Conservation (phyloP, 139 green algal genomes). For the Diplosphaera chodatii region DNA sequence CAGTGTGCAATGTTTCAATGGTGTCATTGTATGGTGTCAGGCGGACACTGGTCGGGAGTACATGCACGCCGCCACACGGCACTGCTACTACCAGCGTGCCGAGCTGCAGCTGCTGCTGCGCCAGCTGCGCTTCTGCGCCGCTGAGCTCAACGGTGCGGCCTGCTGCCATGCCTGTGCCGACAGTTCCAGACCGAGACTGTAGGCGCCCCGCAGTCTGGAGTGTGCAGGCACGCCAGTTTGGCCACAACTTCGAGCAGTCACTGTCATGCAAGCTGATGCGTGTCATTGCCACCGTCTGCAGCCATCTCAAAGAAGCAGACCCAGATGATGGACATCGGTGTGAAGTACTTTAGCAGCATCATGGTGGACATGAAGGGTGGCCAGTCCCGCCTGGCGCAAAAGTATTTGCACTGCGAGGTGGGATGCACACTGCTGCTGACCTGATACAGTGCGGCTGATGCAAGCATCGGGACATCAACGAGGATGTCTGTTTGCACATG, state of each 20-base stretch:
- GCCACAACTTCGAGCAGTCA: too few species aligned
- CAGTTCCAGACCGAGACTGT: too few species aligned
- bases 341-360: constrained; percentile 1
- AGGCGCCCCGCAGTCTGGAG: too few species aligned
- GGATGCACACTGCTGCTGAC: too few species aligned
- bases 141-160: constrained; percentile 12
- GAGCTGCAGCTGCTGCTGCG: constrained; percentile 27
- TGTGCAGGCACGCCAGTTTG: too few species aligned
- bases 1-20: too few species aligned
- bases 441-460: too few species aligned
- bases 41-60: constrained; percentile 10
- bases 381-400: neutral
- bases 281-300: neutral
- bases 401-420: neutral
- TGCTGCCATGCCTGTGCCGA: neutral
- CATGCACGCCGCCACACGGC: constrained; percentile 19
- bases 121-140: constrained; percentile 20
- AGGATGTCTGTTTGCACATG: too few species aligned
- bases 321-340: neutral
- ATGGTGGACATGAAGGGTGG: neutral
- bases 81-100: constrained; percentile 24
- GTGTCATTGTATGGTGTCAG: too few species aligned
- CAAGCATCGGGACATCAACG: too few species aligned
- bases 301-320: neutral
- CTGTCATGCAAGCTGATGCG: too few species aligned